These are phyloP conservation scores for Pseudomassariella vexata DNA, from an alignment of 2,329 filamentous ascomycete species.

Conservation along the genomic window DNA sequence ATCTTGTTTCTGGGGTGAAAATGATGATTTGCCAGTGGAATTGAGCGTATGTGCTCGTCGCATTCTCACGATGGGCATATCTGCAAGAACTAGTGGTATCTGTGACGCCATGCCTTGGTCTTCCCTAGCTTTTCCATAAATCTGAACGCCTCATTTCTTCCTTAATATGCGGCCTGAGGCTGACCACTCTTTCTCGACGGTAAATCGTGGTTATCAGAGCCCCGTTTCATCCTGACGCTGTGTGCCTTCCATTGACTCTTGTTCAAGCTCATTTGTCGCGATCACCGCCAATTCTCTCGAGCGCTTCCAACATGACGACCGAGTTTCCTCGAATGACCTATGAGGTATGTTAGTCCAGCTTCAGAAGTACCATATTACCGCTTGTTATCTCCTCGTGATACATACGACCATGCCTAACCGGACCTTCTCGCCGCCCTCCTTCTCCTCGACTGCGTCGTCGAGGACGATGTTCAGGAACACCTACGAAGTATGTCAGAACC, in stretches of 20 bases:
- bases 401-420: slow-evolving; percentile 87
- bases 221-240: too few relatives aligned
- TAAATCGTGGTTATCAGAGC: not conserved
- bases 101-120: too few relatives aligned
- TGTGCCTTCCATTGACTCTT: too few relatives aligned
- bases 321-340: slow-evolving; percentile 96
- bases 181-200: too few relatives aligned
- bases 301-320: slow-evolving; percentile 92
- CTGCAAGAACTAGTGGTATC: too few relatives aligned
- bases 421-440: slow-evolving; percentile 83
- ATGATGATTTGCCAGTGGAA: too few relatives aligned
- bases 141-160: too few relatives aligned
- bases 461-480: slow-evolving; percentile 98
- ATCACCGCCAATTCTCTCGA: slow-evolving; percentile 62
- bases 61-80: too few relatives aligned
- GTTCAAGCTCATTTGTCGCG: slow-evolving; percentile 26
- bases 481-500: slow-evolving; percentile 38
- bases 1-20: too few relatives aligned
- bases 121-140: too few relatives aligned
- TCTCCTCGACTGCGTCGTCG: slow-evolving; percentile 95
- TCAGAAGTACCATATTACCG: slow-evolving; percentile 17
- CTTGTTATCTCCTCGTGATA: slow-evolving; percentile 19
- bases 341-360: not conserved
- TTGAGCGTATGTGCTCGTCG: too few relatives aligned
- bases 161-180: too few relatives aligned